A percentile compares a stretch with the other conserved stretches of the same genome.
phyloP scores from a whole-genome alignment of 495 filamentous ascomycete genomes.

The Podospora tetraspora region DNA sequence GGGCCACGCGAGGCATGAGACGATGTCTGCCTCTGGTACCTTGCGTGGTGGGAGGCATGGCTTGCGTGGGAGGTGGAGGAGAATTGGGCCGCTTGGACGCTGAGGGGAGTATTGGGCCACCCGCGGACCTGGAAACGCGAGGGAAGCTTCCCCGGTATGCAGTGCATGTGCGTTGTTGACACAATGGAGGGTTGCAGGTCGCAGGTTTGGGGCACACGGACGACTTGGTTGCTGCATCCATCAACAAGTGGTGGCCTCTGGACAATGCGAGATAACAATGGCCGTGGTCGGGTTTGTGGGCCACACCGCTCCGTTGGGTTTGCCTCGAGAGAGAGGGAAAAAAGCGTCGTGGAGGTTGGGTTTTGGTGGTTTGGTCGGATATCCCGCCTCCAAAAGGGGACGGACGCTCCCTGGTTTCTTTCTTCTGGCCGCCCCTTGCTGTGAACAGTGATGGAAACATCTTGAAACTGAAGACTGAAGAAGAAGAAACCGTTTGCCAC shows the following conservation, averaged over 20 bases:
- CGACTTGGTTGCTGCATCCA: background rate
- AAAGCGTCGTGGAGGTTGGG: background rate
- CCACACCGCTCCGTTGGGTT: background rate
- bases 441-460: background rate
- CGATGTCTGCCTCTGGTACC: conserved; percentile 5
- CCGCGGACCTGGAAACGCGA: conserved; percentile 7
- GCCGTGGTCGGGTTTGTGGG: background rate
- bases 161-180: background rate
- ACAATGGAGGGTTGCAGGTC: background rate
- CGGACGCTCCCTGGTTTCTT: background rate
- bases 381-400: background rate
- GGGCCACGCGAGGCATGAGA: background rate
- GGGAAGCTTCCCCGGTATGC: background rate
- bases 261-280: background rate
- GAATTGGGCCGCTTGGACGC: background rate
- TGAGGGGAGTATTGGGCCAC: background rate
- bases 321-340: background rate
- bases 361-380: background rate
- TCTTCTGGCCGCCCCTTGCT: background rate
- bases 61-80: background rate
- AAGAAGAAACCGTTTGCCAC: background rate
- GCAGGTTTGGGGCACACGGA: background rate
- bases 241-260: too few species aligned
- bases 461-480: background rate
- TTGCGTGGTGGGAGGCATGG: conserved; percentile 5